Evolutionary conservation across 306 rosid genomes (phyloP).

Genomic region (Prunus fruticosa): DNA sequence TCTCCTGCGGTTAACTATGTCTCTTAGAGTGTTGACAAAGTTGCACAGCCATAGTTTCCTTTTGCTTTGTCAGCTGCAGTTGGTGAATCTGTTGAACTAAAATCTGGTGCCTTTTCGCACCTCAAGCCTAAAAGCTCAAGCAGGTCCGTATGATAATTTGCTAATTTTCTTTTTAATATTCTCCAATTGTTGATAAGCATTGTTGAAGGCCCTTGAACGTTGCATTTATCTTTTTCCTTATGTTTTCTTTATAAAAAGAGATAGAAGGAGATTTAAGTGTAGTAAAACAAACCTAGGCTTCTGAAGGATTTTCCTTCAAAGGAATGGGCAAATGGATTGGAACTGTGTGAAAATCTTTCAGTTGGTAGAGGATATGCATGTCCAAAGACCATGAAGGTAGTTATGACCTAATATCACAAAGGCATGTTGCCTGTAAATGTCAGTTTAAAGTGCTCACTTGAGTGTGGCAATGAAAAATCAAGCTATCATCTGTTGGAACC

Average conservation of each 20-base stretch:
- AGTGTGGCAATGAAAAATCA: no score
- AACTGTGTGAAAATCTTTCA: not conserved
- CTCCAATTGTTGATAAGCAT: not conserved
- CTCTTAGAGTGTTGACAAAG: constrained; percentile 28
- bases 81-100: constrained; percentile 28
- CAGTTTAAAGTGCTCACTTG: no score
- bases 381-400: not conserved
- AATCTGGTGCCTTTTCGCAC: constrained; percentile 20
- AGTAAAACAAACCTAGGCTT: not conserved
- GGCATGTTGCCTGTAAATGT: no score
- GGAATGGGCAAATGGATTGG: not conserved
- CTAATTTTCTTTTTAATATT: not conserved
- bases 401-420: not conserved
- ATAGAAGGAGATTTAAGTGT: not conserved
- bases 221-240: not conserved
- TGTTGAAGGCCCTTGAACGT: not conserved
- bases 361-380: not conserved
- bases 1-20: constrained; percentile 21
- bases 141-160: constrained; percentile 48
- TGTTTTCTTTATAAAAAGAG: not conserved
- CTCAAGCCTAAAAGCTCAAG: constrained; percentile 39
- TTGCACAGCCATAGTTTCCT: constrained; percentile 29
- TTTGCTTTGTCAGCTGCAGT: constrained; percentile 33
- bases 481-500: no score
- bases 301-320: not conserved